A percentile compares a stretch with the other conserved stretches of the same genome.
phyloP scores from a whole-genome alignment of 225 moss, liverwort and hornwort species.

The Pseudoscleropodium purum region DNA sequence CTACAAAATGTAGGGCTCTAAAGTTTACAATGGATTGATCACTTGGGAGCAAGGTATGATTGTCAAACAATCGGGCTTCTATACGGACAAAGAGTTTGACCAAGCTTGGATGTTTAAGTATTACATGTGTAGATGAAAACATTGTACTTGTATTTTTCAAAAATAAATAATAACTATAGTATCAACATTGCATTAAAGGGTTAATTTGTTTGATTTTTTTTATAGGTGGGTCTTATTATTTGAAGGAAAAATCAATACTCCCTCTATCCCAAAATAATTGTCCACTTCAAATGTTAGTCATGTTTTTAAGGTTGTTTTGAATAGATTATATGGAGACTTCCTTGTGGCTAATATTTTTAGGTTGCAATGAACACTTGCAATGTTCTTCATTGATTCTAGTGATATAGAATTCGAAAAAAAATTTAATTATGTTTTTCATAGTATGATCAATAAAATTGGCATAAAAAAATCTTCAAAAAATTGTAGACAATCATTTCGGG shows the following conservation, averaged over 20 bases:
- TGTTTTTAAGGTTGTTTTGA: too few species aligned
- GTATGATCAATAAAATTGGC: too few species aligned
- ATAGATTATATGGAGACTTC: too few species aligned
- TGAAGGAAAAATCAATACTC: not conserved
- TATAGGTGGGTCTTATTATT: not conserved
- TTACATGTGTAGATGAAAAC: not conserved
- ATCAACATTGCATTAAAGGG: not conserved
- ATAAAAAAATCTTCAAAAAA: too few species aligned
- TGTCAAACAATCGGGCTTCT: fast-evolving
- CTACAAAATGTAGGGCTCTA: not conserved
- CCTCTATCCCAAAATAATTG: too few species aligned
- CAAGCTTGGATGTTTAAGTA: not conserved
- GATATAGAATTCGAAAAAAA: too few species aligned
- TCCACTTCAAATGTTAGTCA: too few species aligned
- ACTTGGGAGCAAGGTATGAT: not conserved
- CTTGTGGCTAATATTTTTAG: too few species aligned
- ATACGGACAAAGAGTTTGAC: not conserved
- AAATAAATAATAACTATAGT: not conserved
- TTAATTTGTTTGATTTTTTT: not conserved
- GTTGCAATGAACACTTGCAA: too few species aligned
- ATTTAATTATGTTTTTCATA: too few species aligned
- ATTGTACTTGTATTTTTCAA: not conserved
- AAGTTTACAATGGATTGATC: not conserved
- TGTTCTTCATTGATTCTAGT: too few species aligned
- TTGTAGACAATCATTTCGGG: too few species aligned